Evolutionary conservation across 2,329 filamentous ascomycete genomes (phyloP).

Genomic region (Colletotrichum brevisporum): DNA sequence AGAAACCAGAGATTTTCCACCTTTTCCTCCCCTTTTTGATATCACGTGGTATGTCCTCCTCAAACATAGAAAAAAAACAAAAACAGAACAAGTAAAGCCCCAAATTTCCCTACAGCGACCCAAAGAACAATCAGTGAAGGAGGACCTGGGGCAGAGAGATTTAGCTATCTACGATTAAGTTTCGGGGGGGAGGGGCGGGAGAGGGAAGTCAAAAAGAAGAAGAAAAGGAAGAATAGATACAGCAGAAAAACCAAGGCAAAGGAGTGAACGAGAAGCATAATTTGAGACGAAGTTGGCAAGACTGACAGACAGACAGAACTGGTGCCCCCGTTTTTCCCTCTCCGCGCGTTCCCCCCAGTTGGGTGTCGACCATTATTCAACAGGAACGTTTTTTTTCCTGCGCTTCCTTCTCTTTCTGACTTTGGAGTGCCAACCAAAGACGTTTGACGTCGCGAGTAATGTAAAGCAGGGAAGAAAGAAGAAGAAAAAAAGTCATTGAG

Average conservation of each 20-base stretch:
- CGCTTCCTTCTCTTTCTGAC: neutral
- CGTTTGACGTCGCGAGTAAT: conserved; percentile 25
- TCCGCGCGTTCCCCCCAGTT: neutral
- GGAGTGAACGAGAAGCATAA: neutral
- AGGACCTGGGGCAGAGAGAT: conserved; percentile 12
- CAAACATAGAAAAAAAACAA: conserved; percentile 4
- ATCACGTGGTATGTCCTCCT: conserved; percentile 41
- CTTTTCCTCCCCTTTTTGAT: conserved; percentile 40
- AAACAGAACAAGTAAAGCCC: conserved; percentile 1
- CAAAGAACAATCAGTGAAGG: neutral
- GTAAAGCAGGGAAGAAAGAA: neutral
- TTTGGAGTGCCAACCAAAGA: neutral
- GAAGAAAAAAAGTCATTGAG: too few relatives aligned
- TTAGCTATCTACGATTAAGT: conserved; percentile 41
- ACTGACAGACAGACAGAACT: neutral
- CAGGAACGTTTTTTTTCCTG: neutral
- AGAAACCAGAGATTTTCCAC: conserved; percentile 15
- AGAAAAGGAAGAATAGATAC: conserved; percentile 5
- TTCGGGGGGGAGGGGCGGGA: conserved; percentile 13
- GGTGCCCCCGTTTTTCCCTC: neutral
- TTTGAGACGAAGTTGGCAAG: neutral
- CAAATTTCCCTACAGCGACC: too few relatives aligned
- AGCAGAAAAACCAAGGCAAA: conserved; percentile 3
- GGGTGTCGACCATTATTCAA: neutral
- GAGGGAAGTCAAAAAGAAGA: conserved; percentile 7